Evolutionary conservation across 83 land plant genomes (phyloP).

Genomic region (Thuja plicata): DNA sequence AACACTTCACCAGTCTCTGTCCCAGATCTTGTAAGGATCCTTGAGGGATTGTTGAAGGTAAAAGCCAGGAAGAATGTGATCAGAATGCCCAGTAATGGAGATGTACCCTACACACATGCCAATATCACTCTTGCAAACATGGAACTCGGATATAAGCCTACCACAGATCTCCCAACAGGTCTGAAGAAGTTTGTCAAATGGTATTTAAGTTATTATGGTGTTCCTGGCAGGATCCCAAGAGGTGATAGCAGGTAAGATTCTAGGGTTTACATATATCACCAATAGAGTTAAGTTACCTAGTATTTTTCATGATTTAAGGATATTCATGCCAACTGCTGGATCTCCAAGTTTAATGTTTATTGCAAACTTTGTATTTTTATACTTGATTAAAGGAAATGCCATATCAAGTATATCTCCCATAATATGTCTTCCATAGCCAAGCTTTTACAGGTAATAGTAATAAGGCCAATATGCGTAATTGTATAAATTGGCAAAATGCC

Average conservation of each 20-base stretch:
- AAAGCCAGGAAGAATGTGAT: constrained; percentile 49
- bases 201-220: constrained; percentile 45
- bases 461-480: constrained; percentile 9
- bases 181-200: constrained; percentile 56
- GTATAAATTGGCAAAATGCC: constrained; percentile 9
- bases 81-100: constrained; percentile 60
- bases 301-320: not conserved
- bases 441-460: constrained; percentile 4
- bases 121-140: constrained; percentile 46
- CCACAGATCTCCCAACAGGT: constrained; percentile 50
- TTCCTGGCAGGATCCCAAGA: constrained; percentile 7
- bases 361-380: constrained; percentile 4
- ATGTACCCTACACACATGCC: constrained; percentile 59
- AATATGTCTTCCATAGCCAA: constrained; percentile 3
- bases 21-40: constrained; percentile 37
- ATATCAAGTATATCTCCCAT: constrained; percentile 11
- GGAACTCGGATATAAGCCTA: constrained; percentile 52
- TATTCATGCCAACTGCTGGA: constrained; percentile 10
- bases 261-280: not conserved
- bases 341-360: constrained; percentile 3
- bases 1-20: constrained; percentile 61
- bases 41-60: constrained; percentile 47
- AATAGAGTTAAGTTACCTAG: not conserved
- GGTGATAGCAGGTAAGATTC: constrained; percentile 1
- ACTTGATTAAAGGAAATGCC: constrained; percentile 14